Conservation (phyloP, 495 filamentous ascomycete genomes). For the Delitschia confertaspora region DNA sequence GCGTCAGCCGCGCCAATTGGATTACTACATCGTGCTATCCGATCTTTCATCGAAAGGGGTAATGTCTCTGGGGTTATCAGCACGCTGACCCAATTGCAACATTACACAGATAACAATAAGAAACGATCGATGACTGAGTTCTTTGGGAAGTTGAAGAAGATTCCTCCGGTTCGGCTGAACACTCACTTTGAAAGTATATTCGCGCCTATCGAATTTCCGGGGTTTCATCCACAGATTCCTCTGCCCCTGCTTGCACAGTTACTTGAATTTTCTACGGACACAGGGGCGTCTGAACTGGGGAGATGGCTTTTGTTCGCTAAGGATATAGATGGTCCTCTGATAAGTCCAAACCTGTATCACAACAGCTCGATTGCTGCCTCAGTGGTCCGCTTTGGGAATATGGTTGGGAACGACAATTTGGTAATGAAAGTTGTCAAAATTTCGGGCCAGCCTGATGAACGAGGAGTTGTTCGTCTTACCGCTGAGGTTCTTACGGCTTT, state of each 20-base stretch:
- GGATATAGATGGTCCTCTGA: slow-evolving; percentile 50
- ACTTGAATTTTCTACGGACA: slow-evolving; percentile 45
- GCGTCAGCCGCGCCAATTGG: slow-evolving; percentile 30
- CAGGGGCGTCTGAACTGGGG: slow-evolving; percentile 43
- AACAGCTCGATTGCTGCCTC: slow-evolving; percentile 45
- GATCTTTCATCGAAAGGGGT: slow-evolving; percentile 23
- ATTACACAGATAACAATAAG: slow-evolving; percentile 34
- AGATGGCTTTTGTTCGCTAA: slow-evolving; percentile 47
- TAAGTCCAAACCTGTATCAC: slow-evolving; percentile 41
- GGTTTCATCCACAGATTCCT: slow-evolving; percentile 41
- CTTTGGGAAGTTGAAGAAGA: slow-evolving; percentile 17
- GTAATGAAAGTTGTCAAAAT: slow-evolving; percentile 37
- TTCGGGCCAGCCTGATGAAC: slow-evolving; percentile 3
- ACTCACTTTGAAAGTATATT: slow-evolving; percentile 4
- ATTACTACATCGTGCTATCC: slow-evolving; percentile 30
- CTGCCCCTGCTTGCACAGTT: slow-evolving; percentile 41
- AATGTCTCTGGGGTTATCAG: slow-evolving; percentile 27
- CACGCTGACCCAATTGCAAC: slow-evolving; percentile 26
- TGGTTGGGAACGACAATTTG: slow-evolving; percentile 42
- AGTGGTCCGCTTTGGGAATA: slow-evolving; percentile 49
- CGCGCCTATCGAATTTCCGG: slow-evolving; percentile 27
- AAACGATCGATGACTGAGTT: slow-evolving; percentile 26
- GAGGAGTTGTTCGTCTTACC: slow-evolving; percentile 6
- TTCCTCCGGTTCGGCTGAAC: not conserved
- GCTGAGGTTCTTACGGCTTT: slow-evolving; percentile 43